phyloP scores from a whole-genome alignment of 1,284 basidiomycete genomes.

The Austroboletus rostrupii region DNA sequence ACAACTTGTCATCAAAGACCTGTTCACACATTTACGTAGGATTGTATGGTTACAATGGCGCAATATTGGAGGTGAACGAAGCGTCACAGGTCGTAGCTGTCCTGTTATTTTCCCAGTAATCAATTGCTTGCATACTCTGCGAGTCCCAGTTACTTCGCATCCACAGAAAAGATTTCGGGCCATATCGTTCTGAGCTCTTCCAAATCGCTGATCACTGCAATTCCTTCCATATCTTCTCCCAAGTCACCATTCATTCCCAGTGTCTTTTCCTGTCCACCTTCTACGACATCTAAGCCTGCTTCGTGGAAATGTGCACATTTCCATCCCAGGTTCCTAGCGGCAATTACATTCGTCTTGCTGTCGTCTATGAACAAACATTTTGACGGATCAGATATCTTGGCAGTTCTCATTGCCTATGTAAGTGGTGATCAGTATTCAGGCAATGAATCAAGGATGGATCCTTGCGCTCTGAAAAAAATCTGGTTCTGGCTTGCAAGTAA shows the following conservation, averaged over 20 bases:
- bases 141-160: slow-evolving; percentile 1
- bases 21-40: slow-evolving; percentile 36
- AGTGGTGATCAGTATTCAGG: slow-evolving; percentile 4
- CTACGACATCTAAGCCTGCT: slow-evolving; percentile 53
- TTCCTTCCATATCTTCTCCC: slow-evolving; percentile 37
- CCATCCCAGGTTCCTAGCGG: slow-evolving; percentile 66
- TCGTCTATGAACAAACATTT: slow-evolving; percentile 78
- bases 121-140: background rate
- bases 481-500: slow-evolving; percentile 81
- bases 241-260: slow-evolving; percentile 42
- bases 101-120: slow-evolving; percentile 55
- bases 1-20: slow-evolving; percentile 13
- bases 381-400: slow-evolving; percentile 55
- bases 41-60: slow-evolving; percentile 76
- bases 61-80: slow-evolving; percentile 77
- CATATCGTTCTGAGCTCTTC: slow-evolving; percentile 66
- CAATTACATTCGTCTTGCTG: slow-evolving; percentile 61
- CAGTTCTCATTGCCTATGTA: slow-evolving; percentile 58
- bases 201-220: slow-evolving; percentile 48
- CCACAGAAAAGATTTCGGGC: slow-evolving; percentile 59
- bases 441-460: background rate
- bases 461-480: slow-evolving; percentile 62
- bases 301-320: slow-evolving; percentile 75
- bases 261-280: slow-evolving; percentile 55
- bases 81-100: slow-evolving; percentile 72